phyloP scores from a whole-genome alignment of 2,329 filamentous ascomycete species.

The Pseudocercospora pini-densiflorae region DNA sequence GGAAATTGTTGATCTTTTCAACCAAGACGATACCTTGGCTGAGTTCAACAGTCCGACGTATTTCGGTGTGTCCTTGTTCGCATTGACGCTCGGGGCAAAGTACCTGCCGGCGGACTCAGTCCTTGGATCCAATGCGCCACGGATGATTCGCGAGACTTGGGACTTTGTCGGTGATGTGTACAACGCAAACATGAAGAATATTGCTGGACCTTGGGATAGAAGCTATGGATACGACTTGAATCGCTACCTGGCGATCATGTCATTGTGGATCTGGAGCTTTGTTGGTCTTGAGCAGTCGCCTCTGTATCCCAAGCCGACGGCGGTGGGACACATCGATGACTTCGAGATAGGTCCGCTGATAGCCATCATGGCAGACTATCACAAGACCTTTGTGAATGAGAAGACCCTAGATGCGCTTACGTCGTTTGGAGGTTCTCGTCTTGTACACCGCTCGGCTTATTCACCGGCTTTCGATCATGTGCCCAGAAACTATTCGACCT shows the following conservation, averaged over 20 bases:
- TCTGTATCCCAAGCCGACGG: slow-evolving; percentile 48
- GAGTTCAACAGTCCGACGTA: slow-evolving; percentile 69
- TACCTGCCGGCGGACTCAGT: slow-evolving; percentile 60
- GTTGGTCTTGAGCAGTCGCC: slow-evolving; percentile 54
- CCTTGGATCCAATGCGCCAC: slow-evolving; percentile 57
- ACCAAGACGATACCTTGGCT: slow-evolving; percentile 60
- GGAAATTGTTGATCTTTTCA: slow-evolving; percentile 62
- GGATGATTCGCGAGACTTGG: slow-evolving; percentile 62
- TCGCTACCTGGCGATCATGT: slow-evolving; percentile 62
- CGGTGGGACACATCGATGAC: slow-evolving; percentile 64
- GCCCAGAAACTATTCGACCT: slow-evolving; percentile 63
- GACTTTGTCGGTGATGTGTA: slow-evolving; percentile 56
- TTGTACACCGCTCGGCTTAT: slow-evolving; percentile 57
- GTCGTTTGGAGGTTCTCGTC: slow-evolving; percentile 51
- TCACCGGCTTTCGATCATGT: slow-evolving; percentile 63
- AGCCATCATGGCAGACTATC: slow-evolving; percentile 58
- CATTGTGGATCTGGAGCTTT: slow-evolving; percentile 63
- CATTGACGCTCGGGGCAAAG: slow-evolving; percentile 63
- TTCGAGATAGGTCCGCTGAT: slow-evolving; percentile 63
- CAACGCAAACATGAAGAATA: slow-evolving; percentile 63
- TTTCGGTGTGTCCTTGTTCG: slow-evolving; percentile 64
- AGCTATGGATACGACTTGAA: slow-evolving; percentile 69
- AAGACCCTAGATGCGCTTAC: slow-evolving; percentile 46
- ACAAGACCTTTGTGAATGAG: slow-evolving; percentile 53
- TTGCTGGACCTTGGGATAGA: slow-evolving; percentile 68